Percentiles rank a stretch among this genome's conserved stretches.
Conservation (phyloP, 805 yeast species). For the Metschnikowia colocasiae region DNA sequence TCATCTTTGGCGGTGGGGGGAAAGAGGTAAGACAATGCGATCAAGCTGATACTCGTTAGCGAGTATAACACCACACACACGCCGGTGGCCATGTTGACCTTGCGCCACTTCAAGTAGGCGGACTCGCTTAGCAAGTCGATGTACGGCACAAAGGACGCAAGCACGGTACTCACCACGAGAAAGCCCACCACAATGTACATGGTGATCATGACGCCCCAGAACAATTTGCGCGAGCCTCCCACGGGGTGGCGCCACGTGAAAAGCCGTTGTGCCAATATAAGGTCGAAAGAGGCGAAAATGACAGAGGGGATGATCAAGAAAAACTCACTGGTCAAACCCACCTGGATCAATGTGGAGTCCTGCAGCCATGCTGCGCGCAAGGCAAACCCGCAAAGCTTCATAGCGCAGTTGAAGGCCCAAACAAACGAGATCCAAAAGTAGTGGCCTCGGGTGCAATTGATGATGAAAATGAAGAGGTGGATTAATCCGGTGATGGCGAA, state of each 20-base stretch:
- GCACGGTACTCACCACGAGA: slow-evolving; percentile 17
- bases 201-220: slow-evolving; percentile 20
- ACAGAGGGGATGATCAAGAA: slow-evolving; percentile 19
- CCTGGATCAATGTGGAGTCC: slow-evolving; percentile 13
- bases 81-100: slow-evolving; percentile 29
- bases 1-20: slow-evolving; percentile 52
- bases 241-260: slow-evolving; percentile 28
- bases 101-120: slow-evolving; percentile 21
- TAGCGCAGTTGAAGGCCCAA: slow-evolving; percentile 16
- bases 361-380: slow-evolving; percentile 18
- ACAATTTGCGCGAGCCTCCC: slow-evolving; percentile 21
- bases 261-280: slow-evolving; percentile 23
- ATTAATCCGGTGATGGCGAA: slow-evolving; percentile 16
- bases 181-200: slow-evolving; percentile 17
- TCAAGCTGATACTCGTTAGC: slow-evolving; percentile 46
- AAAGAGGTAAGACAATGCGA: slow-evolving; percentile 49
- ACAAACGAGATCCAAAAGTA: slow-evolving; percentile 20
- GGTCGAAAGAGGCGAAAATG: slow-evolving; percentile 19
- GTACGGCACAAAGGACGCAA: slow-evolving; percentile 20
- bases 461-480: slow-evolving; percentile 16
- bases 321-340: slow-evolving; percentile 19
- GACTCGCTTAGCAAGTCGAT: slow-evolving; percentile 12
- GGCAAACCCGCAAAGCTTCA: slow-evolving; percentile 17
- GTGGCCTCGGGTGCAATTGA: slow-evolving; percentile 21
- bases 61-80: slow-evolving; percentile 45